Evolutionary conservation across 2,329 filamentous ascomycete species (phyloP).

Genomic region (Fonsecaea pugnacius): DNA sequence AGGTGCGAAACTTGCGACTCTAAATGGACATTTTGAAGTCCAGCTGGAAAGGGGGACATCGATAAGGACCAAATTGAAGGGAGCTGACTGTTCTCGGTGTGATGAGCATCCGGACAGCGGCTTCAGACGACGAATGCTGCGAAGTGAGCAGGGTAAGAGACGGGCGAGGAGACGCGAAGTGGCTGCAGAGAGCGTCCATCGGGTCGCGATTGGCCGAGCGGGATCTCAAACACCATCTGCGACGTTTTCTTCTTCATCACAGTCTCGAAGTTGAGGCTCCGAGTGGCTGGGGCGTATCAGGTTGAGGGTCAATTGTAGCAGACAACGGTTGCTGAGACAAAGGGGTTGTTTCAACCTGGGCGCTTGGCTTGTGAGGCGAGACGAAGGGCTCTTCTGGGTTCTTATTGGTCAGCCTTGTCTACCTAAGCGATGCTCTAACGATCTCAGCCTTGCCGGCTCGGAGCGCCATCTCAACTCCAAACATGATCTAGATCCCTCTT

Average conservation of each 20-base stretch:
- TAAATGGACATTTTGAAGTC: slow-evolving; percentile 31
- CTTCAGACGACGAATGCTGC: slow-evolving; percentile 32
- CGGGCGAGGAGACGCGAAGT: slow-evolving; percentile 20
- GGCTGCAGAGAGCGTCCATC: slow-evolving; percentile 14
- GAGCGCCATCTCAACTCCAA: not conserved
- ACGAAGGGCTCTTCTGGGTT: not conserved
- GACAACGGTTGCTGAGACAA: slow-evolving; percentile 30
- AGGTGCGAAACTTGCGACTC: slow-evolving; percentile 22
- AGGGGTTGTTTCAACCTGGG: slow-evolving; percentile 27
- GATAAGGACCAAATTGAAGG: slow-evolving; percentile 30
- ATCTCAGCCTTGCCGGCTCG: slow-evolving; percentile 11
- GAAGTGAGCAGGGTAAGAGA: slow-evolving; percentile 16
- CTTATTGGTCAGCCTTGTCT: slow-evolving; percentile 18
- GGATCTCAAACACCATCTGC: slow-evolving; percentile 33
- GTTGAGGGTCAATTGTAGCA: slow-evolving; percentile 31
- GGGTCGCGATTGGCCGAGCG: slow-evolving; percentile 26
- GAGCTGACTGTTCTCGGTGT: slow-evolving; percentile 28
- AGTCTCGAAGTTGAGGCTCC: slow-evolving; percentile 27
- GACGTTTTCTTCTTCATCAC: slow-evolving; percentile 30
- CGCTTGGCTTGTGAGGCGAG: slow-evolving; percentile 9
- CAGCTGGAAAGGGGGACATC: slow-evolving; percentile 14
- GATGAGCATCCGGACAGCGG: slow-evolving; percentile 32
- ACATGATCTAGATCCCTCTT: slow-evolving; percentile 8
- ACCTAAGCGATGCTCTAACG: slow-evolving; percentile 12
- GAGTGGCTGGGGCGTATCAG: slow-evolving; percentile 32